phyloP scores from a whole-genome alignment of 208 protist species.

The Acanthamoeba culbertsoni region DNA sequence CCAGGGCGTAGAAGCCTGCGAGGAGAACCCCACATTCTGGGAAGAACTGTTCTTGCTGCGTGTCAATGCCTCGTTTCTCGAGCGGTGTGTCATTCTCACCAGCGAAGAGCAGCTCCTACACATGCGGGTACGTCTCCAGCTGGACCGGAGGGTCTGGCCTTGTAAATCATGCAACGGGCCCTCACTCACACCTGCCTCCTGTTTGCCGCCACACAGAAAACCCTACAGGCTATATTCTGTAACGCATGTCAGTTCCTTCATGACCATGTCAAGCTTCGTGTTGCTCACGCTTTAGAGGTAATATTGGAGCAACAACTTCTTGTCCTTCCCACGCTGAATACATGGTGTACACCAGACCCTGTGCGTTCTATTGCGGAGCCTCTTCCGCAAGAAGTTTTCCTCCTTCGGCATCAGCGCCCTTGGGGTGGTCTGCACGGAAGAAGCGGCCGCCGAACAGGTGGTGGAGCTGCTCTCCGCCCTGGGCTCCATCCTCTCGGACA shows the following conservation, averaged over 20 bases:
- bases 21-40: conserved; percentile 68
- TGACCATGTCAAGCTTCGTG: conserved; percentile 10
- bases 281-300: conserved; percentile 68
- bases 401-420: conserved; percentile 71
- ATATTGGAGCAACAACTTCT: no score
- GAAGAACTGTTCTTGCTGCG: conserved; percentile 76
- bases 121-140: conserved; percentile 63
- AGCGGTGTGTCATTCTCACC: conserved; percentile 73
- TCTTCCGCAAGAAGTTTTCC: conserved; percentile 79
- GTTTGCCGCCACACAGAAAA: conserved; percentile 49
- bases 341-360: no score
- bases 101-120: conserved; percentile 73
- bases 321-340: no score
- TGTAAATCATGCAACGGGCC: no score
- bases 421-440: conserved; percentile 65
- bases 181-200: no score
- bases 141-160: no score
- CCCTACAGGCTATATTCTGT: not conserved
- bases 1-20: conserved; percentile 64
- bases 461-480: conserved; percentile 58
- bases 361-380: conserved; percentile 71
- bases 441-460: conserved; percentile 64
- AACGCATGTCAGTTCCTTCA: conserved; percentile 17
- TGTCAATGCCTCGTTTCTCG: conserved; percentile 73
- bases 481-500: not conserved